phyloP scores from a whole-genome alignment of 768 basidiomycete species.

The Russula sp. region DNA sequence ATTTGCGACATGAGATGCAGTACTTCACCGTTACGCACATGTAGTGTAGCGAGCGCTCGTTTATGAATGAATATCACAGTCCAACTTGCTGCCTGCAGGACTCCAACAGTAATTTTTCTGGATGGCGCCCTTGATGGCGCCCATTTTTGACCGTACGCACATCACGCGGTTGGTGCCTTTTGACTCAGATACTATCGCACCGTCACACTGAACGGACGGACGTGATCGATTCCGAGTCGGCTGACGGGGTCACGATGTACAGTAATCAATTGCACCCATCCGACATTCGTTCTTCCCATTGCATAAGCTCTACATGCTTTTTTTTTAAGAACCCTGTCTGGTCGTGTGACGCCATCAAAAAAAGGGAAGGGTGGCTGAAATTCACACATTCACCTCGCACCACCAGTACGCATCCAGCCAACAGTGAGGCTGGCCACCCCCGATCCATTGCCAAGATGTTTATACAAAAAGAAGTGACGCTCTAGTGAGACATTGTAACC shows the following conservation, averaged over 20 bases:
- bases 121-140: background rate
- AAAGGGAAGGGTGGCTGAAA: background rate
- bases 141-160: background rate
- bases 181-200: background rate
- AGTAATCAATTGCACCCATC: background rate
- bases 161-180: background rate
- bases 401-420: background rate
- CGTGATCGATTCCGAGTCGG: constrained; percentile 15
- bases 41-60: background rate
- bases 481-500: background rate
- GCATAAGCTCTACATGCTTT: background rate
- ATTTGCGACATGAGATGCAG: background rate
- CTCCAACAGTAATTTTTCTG: background rate
- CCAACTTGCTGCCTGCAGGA: no score
- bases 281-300: background rate
- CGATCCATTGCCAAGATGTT: background rate
- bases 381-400: background rate
- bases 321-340: background rate
- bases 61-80: no score
- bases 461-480: background rate
- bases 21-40: background rate
- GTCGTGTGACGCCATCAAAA: constrained; percentile 10
- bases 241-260: constrained; percentile 19
- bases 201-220: background rate
- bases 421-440: background rate